Base-by-base conservation (phyloP, 1,139 yeast species). In the Diutina neorugosa region DNA sequence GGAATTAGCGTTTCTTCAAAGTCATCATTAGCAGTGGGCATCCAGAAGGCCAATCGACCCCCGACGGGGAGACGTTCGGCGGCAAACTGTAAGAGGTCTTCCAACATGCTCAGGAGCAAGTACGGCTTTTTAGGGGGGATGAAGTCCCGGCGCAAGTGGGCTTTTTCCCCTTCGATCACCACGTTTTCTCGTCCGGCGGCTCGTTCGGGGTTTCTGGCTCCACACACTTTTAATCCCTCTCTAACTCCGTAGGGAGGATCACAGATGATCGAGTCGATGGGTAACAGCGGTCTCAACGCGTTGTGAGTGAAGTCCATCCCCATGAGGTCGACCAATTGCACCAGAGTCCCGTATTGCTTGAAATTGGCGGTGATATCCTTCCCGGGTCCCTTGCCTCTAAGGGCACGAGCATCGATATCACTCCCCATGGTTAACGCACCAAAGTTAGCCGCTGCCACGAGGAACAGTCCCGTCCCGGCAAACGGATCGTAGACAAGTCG, bases 161-260 rank as follows among this genome's bases (percentile, higher is more conserved):
- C 96, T 59, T 80, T 79, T 58, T 81, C 82, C 1, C 96, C 96
- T 55, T 86, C 84, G 16, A 87, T 83, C 11, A 83, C 71, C 2
- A 85, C 73, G 52, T 80, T 70, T 62, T 87, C 95, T 60, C 87
- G 78, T 0, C 93, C 95, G 1, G 66, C 69, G 4, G 78, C 78
- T 58, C 71, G 72, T 52, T 69, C 74, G 21, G 76, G 79, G 60
- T 87, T 77, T 58, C 78, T 82, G 1, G 96, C 87, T 2, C 99
- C 98, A 55, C 95, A 80, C 0, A 91, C 96, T 63, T 89, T 88
- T 51, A 94, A 78, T 1, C 98, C 96, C 65, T 94, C 99, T 61
- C 99, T 76, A 1, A 93, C 95, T 2, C 98, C 99, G 65, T 93
- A 93, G 0, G 99, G 99, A 1, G 98, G 98, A 66, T 93, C 99